Evolutionary conservation across 164 flowering plant species (phyloP).

Genomic region (Vitis vinifera): ASM3070453v1 NC_081811.1:7693001-7693500

Average conservation of each 20-base stretch:
- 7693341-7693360: background rate
- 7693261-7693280: background rate
- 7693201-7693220: background rate
- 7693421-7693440: background rate
- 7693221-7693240: background rate
- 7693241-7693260: background rate
- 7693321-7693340: background rate
- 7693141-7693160: background rate
- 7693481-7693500: too few relatives aligned
- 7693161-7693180: background rate
- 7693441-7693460: background rate
- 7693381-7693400: slow-evolving; percentile 1
- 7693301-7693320: background rate
- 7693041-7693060: background rate
- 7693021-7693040: background rate
- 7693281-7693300: background rate
- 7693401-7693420: slow-evolving; percentile 1
- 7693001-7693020: background rate
- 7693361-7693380: background rate
- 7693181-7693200: background rate
- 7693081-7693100: background rate
- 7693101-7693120: background rate
- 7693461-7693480: background rate
- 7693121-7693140: background rate
- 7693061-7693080: background rate